Evolutionary conservation across 306 rosid genomes (phyloP).

Genomic region (Cucurbita pepo): DNA sequence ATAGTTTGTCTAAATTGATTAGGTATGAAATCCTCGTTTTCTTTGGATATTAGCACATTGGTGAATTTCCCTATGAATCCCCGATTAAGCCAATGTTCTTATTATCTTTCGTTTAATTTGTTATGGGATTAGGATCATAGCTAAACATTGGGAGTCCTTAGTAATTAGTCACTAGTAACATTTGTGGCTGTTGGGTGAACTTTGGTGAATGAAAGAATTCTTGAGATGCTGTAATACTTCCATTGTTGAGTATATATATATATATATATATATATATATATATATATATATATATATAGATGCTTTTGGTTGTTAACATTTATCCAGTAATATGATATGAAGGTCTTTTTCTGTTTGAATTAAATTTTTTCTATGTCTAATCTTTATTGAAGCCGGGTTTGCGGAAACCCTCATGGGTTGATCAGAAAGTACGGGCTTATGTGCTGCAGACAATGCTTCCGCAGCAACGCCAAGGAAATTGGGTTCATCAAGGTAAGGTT

Average conservation of each 20-base stretch:
- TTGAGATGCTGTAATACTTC: too few relatives aligned
- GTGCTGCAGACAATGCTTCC: slow-evolving; percentile 98
- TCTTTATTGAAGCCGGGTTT: slow-evolving; percentile 17
- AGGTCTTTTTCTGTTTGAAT: neutral
- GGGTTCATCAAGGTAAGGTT: slow-evolving; percentile 69
- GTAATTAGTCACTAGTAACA: neutral
- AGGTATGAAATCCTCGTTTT: neutral
- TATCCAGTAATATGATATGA: too few relatives aligned
- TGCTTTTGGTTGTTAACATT: neutral
- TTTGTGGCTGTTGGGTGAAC: neutral
- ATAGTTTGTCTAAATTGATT: neutral
- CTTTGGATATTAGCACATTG: too few relatives aligned
- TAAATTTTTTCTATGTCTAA: neutral
- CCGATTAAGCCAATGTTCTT: neutral
- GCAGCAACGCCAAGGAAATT: slow-evolving; percentile 93
- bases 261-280: neutral
- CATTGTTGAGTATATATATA: too few relatives aligned
- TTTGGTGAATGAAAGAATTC: too few relatives aligned
- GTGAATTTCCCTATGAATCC: neutral
- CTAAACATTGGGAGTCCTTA: neutral
- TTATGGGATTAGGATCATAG: neutral
- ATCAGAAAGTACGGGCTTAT: slow-evolving; percentile 85
- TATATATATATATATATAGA: neutral
- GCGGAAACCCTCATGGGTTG: slow-evolving; percentile 86
- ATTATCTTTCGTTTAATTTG: neutral